Evolutionary conservation across 164 flowering plant species (phyloP).

Genomic region (Cinnamomum chago): DNA sequence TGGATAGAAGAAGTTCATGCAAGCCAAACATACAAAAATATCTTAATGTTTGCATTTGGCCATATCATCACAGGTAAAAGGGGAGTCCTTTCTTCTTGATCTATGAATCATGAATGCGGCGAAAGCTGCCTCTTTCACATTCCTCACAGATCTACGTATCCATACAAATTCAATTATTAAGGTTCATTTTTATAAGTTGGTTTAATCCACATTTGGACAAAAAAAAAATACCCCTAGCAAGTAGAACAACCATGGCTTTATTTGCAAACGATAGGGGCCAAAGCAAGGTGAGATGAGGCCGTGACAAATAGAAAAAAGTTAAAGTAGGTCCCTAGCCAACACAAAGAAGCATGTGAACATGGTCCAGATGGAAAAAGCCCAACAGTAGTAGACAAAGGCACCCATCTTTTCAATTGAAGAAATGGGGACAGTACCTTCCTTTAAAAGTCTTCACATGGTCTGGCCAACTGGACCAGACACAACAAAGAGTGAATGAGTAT

Average conservation of each 20-base stretch:
- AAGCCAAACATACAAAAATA: too few relatives aligned
- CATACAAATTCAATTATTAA: neutral
- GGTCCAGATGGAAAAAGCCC: neutral
- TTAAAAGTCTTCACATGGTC: neutral
- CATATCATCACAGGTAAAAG: too few relatives aligned
- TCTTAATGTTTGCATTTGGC: too few relatives aligned
- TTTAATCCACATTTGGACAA: neutral
- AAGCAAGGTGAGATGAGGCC: neutral
- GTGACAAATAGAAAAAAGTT: neutral
- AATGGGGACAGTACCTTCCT: neutral
- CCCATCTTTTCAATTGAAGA: neutral
- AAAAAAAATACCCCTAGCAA: neutral
- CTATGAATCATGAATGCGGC: too few relatives aligned
- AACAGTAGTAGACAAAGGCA: neutral
- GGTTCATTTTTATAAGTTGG: neutral
- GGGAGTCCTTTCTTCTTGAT: too few relatives aligned
- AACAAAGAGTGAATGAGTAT: neutral
- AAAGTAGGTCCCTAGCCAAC: conserved; percentile 5
- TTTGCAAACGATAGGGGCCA: conserved; percentile 7
- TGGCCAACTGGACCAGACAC: neutral
- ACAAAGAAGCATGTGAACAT: neutral
- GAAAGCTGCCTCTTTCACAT: neutral
- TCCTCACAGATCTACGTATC: neutral
- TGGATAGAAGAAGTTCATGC: too few relatives aligned
- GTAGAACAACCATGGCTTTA: conserved; percentile 5